Evolutionary conservation across 192 early-diverging fungal genomes (phyloP).

Genomic region (Backusella mclennaniae): DNA sequence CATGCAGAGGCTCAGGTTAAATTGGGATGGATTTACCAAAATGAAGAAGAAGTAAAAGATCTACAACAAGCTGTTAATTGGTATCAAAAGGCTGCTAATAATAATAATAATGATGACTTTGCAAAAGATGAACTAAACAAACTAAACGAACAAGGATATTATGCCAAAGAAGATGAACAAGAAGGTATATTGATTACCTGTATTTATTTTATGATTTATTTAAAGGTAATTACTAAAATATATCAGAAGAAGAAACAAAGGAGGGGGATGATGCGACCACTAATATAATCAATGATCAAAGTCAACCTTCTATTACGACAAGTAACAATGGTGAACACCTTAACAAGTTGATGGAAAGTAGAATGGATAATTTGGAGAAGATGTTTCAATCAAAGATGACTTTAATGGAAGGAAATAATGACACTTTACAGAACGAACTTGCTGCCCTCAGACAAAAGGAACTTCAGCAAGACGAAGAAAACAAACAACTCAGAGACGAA

Average conservation of each 20-base stretch:
- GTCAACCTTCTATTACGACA: too few relatives aligned
- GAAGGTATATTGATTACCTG: not conserved
- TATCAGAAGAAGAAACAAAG: not conserved
- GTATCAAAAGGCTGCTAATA: not conserved
- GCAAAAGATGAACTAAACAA: not conserved
- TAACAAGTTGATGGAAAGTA: not conserved
- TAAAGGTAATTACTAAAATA: too few relatives aligned
- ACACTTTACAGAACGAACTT: not conserved
- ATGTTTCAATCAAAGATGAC: too few relatives aligned
- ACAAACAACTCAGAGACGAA: not conserved
- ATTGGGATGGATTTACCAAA: not conserved
- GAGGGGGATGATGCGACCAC: not conserved
- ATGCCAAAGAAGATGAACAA: not conserved
- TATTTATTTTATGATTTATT: too few relatives aligned
- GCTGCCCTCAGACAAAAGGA: not conserved
- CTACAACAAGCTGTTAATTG: not conserved
- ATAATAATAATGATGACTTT: too few relatives aligned
- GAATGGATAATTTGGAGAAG: too few relatives aligned
- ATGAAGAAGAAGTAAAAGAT: not conserved
- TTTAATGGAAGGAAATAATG: too few relatives aligned
- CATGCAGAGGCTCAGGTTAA: not conserved
- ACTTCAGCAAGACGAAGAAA: not conserved
- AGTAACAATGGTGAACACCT: too few relatives aligned
- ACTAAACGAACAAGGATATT: not conserved
- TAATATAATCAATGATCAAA: too few relatives aligned